Percentiles rank a stretch among this genome's conserved stretches.
These are phyloP conservation scores for Jatropha curcas DNA, from an alignment of 345 rosid genomes.

Conservation along the genomic window DNA sequence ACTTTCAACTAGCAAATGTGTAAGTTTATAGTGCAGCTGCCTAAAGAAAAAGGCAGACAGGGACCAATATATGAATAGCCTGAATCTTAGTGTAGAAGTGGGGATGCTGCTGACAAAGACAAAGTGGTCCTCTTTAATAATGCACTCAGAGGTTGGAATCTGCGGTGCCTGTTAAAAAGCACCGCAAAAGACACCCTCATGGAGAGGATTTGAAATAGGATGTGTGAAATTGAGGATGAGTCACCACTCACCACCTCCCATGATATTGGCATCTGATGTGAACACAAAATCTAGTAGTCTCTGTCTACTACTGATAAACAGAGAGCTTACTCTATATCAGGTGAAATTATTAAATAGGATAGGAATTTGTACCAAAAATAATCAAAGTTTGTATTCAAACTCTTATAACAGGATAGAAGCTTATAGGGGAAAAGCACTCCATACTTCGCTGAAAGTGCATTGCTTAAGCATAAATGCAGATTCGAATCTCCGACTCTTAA, in stretches of 20 bases:
- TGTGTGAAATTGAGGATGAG: too few species aligned
- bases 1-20: background rate
- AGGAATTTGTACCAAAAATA: too few species aligned
- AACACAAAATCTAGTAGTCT: background rate
- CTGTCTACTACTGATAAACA: too few species aligned
- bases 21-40: background rate
- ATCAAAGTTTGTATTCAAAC: too few species aligned
- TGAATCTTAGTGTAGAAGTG: constrained; percentile 1
- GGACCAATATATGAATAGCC: background rate
- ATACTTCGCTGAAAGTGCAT: too few species aligned
- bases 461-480: too few species aligned
- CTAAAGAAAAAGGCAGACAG: background rate
- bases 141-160: background rate
- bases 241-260: background rate
- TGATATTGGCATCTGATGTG: background rate
- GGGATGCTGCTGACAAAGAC: background rate
- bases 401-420: too few species aligned
- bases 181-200: background rate
- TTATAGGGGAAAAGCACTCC: too few species aligned
- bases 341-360: too few species aligned
- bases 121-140: constrained; percentile 16
- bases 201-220: too few species aligned
- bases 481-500: too few species aligned
- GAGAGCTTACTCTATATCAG: too few species aligned
- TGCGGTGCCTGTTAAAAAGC: background rate